These are phyloP conservation scores for Singerocomus inundabilis DNA, from an alignment of 1,284 basidiomycete genomes.

Conservation along the genomic window DNA sequence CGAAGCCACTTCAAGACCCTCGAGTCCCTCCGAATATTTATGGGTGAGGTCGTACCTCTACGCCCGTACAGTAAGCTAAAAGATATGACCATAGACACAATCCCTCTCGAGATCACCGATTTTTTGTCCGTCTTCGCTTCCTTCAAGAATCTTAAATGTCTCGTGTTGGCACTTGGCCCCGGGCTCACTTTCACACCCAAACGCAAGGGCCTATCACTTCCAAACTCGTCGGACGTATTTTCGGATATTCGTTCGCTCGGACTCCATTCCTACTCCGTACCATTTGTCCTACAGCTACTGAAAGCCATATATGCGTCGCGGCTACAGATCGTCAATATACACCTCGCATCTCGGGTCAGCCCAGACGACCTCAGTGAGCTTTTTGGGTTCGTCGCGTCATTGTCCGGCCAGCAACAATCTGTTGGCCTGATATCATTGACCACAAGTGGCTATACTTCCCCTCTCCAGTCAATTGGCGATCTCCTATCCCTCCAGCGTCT, in stretches of 20 bases:
- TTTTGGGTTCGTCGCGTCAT: conserved; percentile 9
- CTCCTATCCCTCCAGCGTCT: conserved; percentile 14
- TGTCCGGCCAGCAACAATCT: conserved; percentile 14
- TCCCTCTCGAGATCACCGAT: conserved; percentile 17
- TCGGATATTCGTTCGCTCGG: conserved; percentile 17
- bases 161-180: conserved; percentile 20
- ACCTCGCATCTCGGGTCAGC: conserved; percentile 19
- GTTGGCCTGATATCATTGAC: conserved; percentile 16
- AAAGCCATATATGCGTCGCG: conserved; percentile 10
- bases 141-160: conserved; percentile 16
- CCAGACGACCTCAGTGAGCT: conserved; percentile 13
- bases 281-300: conserved; percentile 17
- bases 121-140: conserved; percentile 20
- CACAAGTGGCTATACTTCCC: conserved; percentile 12
- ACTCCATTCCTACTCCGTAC: conserved; percentile 20
- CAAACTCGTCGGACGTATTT: conserved; percentile 5
- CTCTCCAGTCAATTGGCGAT: conserved; percentile 14
- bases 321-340: conserved; percentile 20
- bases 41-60: conserved; percentile 10
- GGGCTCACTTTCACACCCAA: conserved; percentile 8
- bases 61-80: neutral
- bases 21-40: conserved; percentile 20
- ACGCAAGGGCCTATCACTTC: conserved; percentile 10
- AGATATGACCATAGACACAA: conserved; percentile 7
- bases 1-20: conserved; percentile 14